Conservation (phyloP, 73 alveolate genomes). For the Paramecium pentaurelia region DNA sequence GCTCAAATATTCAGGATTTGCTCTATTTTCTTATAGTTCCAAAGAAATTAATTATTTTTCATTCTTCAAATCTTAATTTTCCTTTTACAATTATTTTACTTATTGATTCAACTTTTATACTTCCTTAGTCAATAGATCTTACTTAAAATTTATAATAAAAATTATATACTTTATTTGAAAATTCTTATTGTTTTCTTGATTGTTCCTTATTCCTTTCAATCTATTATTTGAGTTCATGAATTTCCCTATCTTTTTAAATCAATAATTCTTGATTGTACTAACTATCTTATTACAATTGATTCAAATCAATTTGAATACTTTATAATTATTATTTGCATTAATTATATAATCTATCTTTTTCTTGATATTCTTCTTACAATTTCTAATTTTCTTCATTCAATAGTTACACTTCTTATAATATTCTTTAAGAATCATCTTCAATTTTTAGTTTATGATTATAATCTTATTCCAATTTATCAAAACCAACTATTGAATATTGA, state of each 20-base stretch:
- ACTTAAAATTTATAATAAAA: neutral
- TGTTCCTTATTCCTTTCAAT: neutral
- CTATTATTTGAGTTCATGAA: neutral
- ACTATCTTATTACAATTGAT: neutral
- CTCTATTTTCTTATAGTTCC: neutral
- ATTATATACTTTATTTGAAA: neutral
- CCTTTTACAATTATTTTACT: neutral
- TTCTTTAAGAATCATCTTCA: neutral
- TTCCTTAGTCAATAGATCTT: neutral
- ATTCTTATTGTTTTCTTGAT: neutral
- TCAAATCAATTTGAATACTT: neutral
- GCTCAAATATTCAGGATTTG: neutral
- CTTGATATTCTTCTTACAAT: neutral
- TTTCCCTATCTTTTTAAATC: neutral
- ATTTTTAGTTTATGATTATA: neutral
- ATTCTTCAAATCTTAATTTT: neutral
- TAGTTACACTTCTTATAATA: neutral
- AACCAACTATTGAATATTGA: neutral
- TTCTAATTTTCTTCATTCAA: neutral
- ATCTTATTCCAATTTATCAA: slow-evolving; percentile 8
- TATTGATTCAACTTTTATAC: neutral
- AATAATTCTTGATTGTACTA: neutral
- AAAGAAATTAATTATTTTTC: neutral
- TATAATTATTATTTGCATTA: neutral
- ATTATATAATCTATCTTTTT: neutral